Base-by-base conservation (phyloP, 768 basidiomycete species). In the Gloeopeniophorella convolvens region DNA sequence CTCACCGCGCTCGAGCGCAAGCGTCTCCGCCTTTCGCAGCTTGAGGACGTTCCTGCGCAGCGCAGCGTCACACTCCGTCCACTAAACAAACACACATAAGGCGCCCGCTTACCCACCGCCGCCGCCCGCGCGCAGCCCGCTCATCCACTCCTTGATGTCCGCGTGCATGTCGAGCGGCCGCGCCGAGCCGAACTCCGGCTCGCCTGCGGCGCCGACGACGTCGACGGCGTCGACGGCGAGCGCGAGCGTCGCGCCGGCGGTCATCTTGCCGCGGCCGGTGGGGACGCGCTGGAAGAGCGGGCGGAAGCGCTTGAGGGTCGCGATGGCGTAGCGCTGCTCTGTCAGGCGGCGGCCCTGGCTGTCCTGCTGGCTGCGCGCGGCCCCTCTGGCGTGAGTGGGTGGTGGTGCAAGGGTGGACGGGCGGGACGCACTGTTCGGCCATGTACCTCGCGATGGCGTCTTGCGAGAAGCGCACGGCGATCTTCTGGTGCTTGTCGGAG, bases 21-120 rank as follows among this genome's bases (percentile, higher is more conserved):
- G 23, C 13, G 15, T 51, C 41, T 65, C 65, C 49, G 68, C 62
- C 54, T 74, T 77, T 50, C 66, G 66, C 31, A 76, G 58, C 66
- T 73, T 81, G 35, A 76, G 62, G 23, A 73, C 53, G 51, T 76
- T 75, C 26, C 72, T 76, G 44, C 5, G 26, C 26, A 28, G 70
- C 77, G 65, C 61, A 27, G 28, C 30, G 20, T 43, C 18, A 48
- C 13, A 56, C 44, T 42, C 46, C 33, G 9, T 13, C 21, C 24
- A 34, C 39, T 0, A 24, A 48, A 42, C 21, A 7, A 11, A 55
- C 51, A 48, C 35, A 42, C 24, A 20, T 36, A 31, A 36, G 30
- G 71, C 78, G 65, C 61, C n/a, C n/a, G n/a, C n/a, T n/a, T n/a
- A 84, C 83, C 82, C 82, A 55, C 70, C 78, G 37, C 82, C 80